Evolutionary conservation across 2,329 filamentous ascomycete species (phyloP).

Genomic region (Annulohypoxylon truncatum): DNA sequence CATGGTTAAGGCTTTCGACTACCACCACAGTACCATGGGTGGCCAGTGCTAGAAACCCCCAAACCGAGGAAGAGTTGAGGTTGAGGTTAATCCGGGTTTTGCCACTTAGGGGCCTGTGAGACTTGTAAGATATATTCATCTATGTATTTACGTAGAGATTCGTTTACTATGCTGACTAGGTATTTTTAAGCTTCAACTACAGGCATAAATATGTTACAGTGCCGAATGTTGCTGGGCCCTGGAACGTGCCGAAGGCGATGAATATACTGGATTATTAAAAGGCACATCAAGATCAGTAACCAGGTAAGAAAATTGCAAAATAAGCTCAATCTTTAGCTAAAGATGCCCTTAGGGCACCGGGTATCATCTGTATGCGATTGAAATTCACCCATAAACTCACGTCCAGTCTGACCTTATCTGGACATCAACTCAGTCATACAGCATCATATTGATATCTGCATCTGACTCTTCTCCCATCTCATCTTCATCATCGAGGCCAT

Average conservation of each 20-base stretch:
- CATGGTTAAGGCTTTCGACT: slow-evolving; percentile 86
- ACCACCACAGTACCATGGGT: slow-evolving; percentile 74
- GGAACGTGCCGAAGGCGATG: background rate
- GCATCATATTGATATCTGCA: slow-evolving; percentile 27
- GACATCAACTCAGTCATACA: slow-evolving; percentile 7
- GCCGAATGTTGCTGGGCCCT: background rate
- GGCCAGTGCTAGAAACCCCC: slow-evolving; percentile 60
- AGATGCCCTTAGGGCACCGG: background rate
- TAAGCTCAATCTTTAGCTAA: background rate
- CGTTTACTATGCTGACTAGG: background rate
- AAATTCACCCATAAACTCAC: background rate
- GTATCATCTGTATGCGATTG: slow-evolving; percentile 5
- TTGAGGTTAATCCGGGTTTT: background rate
- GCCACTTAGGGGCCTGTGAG: background rate
- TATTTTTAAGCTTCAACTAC: background rate
- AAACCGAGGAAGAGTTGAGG: too few relatives aligned
- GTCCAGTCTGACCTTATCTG: background rate
- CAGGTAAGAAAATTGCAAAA: background rate
- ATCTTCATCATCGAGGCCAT: slow-evolving; percentile 12
- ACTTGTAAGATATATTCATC: background rate
- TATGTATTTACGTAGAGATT: background rate
- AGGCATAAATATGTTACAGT: background rate
- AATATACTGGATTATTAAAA: background rate
- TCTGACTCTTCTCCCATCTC: slow-evolving; percentile 31
- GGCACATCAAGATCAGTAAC: background rate